Evolutionary conservation across 306 rosid species (phyloP).

Genomic region (Quercus glauca): DNA sequence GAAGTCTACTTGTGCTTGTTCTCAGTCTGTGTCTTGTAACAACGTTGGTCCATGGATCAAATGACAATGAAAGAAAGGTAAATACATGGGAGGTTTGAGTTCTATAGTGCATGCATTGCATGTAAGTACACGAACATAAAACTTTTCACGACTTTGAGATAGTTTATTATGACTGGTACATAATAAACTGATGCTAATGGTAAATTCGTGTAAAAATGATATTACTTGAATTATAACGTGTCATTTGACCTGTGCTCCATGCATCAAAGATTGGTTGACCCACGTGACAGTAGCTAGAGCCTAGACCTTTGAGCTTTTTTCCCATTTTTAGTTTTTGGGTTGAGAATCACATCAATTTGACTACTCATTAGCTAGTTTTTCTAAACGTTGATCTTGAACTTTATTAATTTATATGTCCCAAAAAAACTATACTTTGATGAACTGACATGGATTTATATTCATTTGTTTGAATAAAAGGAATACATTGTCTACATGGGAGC

Average conservation of each 20-base stretch:
- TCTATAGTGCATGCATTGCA: not conserved
- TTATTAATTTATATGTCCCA: not conserved
- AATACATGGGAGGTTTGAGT: not conserved
- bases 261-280: not conserved
- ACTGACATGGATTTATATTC: not conserved
- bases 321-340: no score
- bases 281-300: not conserved
- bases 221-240: no score
- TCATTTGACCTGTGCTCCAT: no score
- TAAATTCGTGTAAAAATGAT: no score
- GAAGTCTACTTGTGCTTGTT: conserved; percentile 12
- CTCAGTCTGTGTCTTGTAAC: conserved; percentile 21
- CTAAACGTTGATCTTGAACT: not conserved
- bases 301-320: no score
- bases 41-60: conserved; percentile 32
- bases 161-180: no score
- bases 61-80: conserved; percentile 61
- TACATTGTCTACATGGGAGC: conserved; percentile 87
- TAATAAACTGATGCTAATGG: no score
- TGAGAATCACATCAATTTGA: no score
- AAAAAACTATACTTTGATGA: not conserved
- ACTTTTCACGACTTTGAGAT: no score
- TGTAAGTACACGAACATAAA: no score
- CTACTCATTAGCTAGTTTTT: no score
- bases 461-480: conserved; percentile 42